Conservation (phyloP, 192 early-diverging fungal genomes). For the Fimicolochytrium jonesii region DNA sequence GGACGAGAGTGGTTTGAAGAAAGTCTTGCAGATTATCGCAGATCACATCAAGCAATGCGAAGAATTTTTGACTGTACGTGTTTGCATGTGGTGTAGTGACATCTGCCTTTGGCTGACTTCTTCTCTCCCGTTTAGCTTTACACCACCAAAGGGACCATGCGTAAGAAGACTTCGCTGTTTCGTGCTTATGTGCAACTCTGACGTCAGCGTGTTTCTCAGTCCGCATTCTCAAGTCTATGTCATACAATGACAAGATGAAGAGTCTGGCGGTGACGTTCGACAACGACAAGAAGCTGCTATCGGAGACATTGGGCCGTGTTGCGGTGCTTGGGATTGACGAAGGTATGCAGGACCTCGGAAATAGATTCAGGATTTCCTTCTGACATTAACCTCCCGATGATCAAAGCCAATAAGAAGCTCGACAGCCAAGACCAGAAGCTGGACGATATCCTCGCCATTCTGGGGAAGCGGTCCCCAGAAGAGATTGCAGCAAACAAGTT, state of each 20-base stretch:
- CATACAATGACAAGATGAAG: conserved; percentile 2
- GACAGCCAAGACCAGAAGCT: neutral
- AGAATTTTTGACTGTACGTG: neutral
- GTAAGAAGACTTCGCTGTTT: no score
- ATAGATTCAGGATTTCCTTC: no score
- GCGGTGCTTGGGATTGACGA: neutral
- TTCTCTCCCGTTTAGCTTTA: no score
- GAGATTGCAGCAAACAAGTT: conserved; percentile 27
- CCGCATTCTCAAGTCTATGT: neutral
- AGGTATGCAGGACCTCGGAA: no score
- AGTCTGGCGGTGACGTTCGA: neutral
- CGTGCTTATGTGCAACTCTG: no score
- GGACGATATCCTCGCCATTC: neutral
- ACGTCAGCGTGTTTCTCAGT: no score
- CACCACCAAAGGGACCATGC: conserved; percentile 7
- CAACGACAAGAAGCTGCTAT: neutral
- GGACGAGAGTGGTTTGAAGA: neutral
- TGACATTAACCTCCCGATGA: no score
- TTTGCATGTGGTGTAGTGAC: neutral
- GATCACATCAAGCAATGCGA: neutral
- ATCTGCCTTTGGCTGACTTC: no score
- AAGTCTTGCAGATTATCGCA: neutral
- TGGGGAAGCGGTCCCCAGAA: conserved; percentile 18
- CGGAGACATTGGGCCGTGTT: neutral
- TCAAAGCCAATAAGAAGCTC: conserved; percentile 4